Evolutionary conservation across 1,139 yeast species (phyloP).

Genomic region (Geotrichum phurueaensis): DNA sequence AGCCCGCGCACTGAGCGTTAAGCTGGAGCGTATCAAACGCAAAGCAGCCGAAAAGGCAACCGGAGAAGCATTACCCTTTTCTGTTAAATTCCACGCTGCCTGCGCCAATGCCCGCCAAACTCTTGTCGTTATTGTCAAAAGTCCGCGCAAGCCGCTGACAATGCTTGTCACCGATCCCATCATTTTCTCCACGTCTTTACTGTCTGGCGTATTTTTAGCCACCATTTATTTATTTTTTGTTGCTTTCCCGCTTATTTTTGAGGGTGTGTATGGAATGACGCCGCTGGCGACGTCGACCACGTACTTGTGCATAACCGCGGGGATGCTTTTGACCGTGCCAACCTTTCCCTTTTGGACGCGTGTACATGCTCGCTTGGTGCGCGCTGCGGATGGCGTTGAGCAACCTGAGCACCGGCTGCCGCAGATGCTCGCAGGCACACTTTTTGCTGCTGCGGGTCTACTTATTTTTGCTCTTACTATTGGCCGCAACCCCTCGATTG

Average conservation of each 20-base stretch:
- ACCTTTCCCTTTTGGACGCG: conserved; percentile 22
- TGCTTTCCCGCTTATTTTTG: conserved; percentile 20
- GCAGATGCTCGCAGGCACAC: conserved; percentile 39
- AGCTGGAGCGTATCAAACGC: conserved; percentile 55
- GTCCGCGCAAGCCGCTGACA: conserved; percentile 50
- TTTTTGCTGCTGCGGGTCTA: conserved; percentile 50
- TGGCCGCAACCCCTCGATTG: background rate
- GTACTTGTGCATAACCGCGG: conserved; percentile 15
- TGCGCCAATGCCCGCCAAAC: background rate
- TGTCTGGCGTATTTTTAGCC: conserved; percentile 50
- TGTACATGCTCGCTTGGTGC: conserved; percentile 17
- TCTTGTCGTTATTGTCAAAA: conserved; percentile 32
- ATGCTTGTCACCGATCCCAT: conserved; percentile 54
- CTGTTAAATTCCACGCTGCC: conserved; percentile 61
- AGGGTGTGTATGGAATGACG: conserved; percentile 15
- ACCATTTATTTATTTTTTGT: conserved; percentile 19
- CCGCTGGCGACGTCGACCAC: conserved; percentile 17
- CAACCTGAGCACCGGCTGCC: conserved; percentile 48
- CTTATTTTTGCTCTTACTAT: conserved; percentile 63
- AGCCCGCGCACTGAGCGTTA: conserved; percentile 53
- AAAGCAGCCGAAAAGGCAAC: conserved; percentile 45
- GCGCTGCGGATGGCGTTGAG: conserved; percentile 18
- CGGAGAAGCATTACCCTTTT: conserved; percentile 80
- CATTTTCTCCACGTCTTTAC: conserved; percentile 54
- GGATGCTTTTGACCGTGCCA: conserved; percentile 16